A percentile compares a stretch with the other conserved stretches of the same genome.
Conservation (phyloP, 2,329 filamentous ascomycete genomes). For the Fusarium temperatum region DNA sequence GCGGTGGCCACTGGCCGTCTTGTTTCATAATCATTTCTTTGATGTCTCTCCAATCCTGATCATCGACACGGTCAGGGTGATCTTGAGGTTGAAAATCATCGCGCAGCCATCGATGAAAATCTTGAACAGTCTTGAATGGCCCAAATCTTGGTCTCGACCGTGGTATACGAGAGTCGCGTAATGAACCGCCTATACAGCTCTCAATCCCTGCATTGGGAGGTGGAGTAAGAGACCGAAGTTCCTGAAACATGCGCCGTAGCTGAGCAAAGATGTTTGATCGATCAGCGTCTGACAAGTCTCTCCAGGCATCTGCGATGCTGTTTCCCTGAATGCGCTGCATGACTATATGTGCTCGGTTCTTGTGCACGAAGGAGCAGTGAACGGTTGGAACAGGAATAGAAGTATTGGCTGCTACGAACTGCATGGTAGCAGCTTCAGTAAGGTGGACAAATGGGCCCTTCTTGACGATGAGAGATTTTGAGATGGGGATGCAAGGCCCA, state of each 20-base stretch:
- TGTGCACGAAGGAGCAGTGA: slow-evolving; percentile 48
- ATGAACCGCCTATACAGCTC: no score
- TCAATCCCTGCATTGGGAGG: no score
- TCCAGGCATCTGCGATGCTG: slow-evolving; percentile 23
- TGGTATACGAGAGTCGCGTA: no score
- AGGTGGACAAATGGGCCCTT: slow-evolving; percentile 23
- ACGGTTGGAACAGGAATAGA: slow-evolving; percentile 34
- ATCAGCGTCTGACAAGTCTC: slow-evolving; percentile 7
- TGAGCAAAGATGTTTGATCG: slow-evolving; percentile 29
- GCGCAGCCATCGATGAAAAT: no score
- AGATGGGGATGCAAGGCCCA: slow-evolving; percentile 38
- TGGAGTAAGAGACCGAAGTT: no score
- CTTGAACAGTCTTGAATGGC: no score
- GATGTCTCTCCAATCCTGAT: no score
- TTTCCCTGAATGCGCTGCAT: slow-evolving; percentile 51
- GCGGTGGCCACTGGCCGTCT: no score
- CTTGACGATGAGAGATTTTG: slow-evolving; percentile 40
- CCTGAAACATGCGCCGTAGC: slow-evolving; percentile 22
- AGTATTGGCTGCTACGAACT: slow-evolving; percentile 30
- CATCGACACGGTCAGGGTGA: no score
- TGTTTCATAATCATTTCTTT: no score
- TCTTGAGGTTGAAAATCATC: no score
- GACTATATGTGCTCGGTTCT: slow-evolving; percentile 54
- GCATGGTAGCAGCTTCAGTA: slow-evolving; percentile 36
- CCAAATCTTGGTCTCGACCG: no score